These are phyloP conservation scores for Beauveria caledonica DNA, from an alignment of 2,329 filamentous ascomycete species.

Conservation along the genomic window DNA sequence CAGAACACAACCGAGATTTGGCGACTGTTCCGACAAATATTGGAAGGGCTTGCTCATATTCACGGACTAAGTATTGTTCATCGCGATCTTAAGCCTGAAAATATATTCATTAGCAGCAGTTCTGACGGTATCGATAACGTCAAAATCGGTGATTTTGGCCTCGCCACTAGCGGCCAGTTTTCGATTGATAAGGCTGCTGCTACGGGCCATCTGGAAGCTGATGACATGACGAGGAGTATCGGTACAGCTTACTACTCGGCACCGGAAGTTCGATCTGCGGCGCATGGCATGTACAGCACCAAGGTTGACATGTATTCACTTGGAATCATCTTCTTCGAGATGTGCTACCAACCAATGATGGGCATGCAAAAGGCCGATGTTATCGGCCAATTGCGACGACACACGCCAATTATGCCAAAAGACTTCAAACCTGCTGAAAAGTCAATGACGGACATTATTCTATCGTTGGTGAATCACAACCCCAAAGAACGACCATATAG, in stretches of 20 bases:
- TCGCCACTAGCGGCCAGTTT: slow-evolving; percentile 83
- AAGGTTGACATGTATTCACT: slow-evolving; percentile 99
- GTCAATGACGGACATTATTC: slow-evolving; percentile 70
- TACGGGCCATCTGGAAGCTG: slow-evolving; percentile 33
- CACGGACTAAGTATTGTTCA: slow-evolving; percentile 90
- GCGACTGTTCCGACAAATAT: slow-evolving; percentile 82
- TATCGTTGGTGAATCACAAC: slow-evolving; percentile 71
- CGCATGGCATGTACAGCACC: slow-evolving; percentile 71
- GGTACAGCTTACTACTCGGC: slow-evolving; percentile 87
- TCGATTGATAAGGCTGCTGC: slow-evolving; percentile 46
- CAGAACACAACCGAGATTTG: slow-evolving; percentile 73
- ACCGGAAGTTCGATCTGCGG: slow-evolving; percentile 75
- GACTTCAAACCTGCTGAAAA: slow-evolving; percentile 65
- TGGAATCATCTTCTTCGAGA: slow-evolving; percentile 97
- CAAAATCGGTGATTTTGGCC: slow-evolving; percentile 92
- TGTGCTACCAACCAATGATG: slow-evolving; percentile 67
- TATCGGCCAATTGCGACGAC: slow-evolving; percentile 60
- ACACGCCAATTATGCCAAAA: slow-evolving; percentile 58
- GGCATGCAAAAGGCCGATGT: slow-evolving; percentile 58
- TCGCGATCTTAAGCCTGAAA: slow-evolving; percentile 92
- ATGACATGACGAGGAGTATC: slow-evolving; percentile 63
- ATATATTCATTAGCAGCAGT: slow-evolving; percentile 73
- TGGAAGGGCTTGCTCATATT: slow-evolving; percentile 85
- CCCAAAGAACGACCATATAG: slow-evolving; percentile 78
- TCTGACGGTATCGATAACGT: slow-evolving; percentile 76